Base-by-base conservation (phyloP, 208 protist species). In the Crithidia sp. region DNA sequence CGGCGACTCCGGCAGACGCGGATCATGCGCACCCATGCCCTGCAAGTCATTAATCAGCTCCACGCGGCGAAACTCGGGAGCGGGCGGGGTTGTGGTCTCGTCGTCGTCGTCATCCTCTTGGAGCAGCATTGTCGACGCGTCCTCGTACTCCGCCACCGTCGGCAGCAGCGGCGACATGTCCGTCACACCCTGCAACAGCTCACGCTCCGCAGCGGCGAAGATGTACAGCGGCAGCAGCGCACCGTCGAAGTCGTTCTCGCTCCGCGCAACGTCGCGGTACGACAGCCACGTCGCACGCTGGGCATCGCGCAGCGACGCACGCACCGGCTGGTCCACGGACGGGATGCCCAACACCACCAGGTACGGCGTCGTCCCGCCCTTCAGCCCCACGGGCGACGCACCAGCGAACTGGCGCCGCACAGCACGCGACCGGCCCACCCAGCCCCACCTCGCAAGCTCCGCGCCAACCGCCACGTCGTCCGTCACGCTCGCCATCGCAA, bases 401-500 rank as follows among this genome's bases (percentile, higher is more conserved):
- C 59, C 59, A 52, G 41, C n/a, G 59, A 64, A 64, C n/a, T 64
- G 61, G 39, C 61, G 61, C 61, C 45, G 61, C 61, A 66, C 28
- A 43, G n/a, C 44, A 5, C 45, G 45, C 45, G 59, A 61, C 45
- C 52, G 50, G 19, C 36, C 28, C 52, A 70, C 64, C 64, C 64
- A 70, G 40, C 45, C 9, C 71, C 71, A 69, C 16, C 16, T 40
- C 61, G 60, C 36, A 14, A 69, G 43, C 71, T 76, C 71, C 19
- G 44, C 52, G 5, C 40, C 52, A 50, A 63, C 62, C 40, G 50
- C 50, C 3, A 76, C 47, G 57, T 69, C 71, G 63, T 76, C 71
- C 50, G 71, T 69, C 45, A 69, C 71, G 71, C 71, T 76, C 53
- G 53, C 36, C 62, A 69, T 76, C 45, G 61, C 71, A 17, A 69